Evolutionary conservation across 2,329 filamentous ascomycete genomes (phyloP), one percentile per base, ranked within the genome.

Genomic region (Westerdykella ornata): DNA sequence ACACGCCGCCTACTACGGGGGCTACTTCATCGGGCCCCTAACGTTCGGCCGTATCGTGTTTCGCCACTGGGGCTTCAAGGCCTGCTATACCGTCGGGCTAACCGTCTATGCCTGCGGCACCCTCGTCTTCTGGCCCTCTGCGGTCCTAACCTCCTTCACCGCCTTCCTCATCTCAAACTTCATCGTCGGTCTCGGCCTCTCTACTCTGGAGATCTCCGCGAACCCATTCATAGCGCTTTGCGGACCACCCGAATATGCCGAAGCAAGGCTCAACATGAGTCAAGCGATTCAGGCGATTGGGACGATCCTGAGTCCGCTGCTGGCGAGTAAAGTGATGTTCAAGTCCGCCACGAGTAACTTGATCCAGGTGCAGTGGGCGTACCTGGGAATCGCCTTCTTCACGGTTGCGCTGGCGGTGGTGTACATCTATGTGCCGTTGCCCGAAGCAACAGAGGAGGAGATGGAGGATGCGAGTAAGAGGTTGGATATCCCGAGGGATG

Each of bases 1-100:
- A 30, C 84, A 82, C 16, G 79, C 76, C 43, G 75, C 81, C 4
- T 88, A 88, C 58, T 89, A 83, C 57, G 77, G 76, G 12, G 82
- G 77, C 1, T 89, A 88, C 57, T 72, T 87, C 41, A 69, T 85
- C 18, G 84, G 82, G 0, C 82, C 85, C 0, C 61, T 87, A 4
- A 73, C 84, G 1, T 77, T 87, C 11, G 85, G 84, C 2, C 69
- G 72, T 3, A 62, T 72, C 5, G 69, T 80, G 1, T 67, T 82
- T 37, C 74, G 75, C 43, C 67, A 68, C 32, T 80, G 75, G 71
- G 78, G 79, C 0, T 82, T 82, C 69, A 81, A 80, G 49, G 69
- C 74, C 8, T 78, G 76, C 31, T 81, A 78, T 51, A 78, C 78
- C 38, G 70, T 76, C 4, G 78, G 78, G 0, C 66, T 82, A 1